Base-by-base conservation (phyloP, 1,284 basidiomycete species). In the Blastosporella zonata region DNA sequence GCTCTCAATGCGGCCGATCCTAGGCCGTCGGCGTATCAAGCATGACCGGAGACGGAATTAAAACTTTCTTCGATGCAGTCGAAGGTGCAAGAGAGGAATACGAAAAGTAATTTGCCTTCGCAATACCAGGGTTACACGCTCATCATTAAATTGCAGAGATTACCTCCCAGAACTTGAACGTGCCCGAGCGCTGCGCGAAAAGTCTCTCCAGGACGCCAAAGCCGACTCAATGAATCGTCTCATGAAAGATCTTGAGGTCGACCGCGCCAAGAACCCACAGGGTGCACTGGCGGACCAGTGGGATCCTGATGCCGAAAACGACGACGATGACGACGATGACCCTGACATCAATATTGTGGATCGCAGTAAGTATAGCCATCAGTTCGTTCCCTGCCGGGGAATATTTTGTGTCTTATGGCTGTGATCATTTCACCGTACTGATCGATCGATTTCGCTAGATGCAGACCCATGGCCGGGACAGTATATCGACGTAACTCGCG, bases 11-110 rank as follows among this genome's bases (percentile, higher is more conserved):
- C 7, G 3, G 18, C 17, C 15, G 34, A 20, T 23, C 27, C 9
- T 59, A 95, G 93, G 82, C 95, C 6, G 95, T 99, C 9, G 95
- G 96, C 18, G 94, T 99, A 7, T 96, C 93, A 10, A 96, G 96
- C 36, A 79, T 93, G 75, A 98, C 97, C 0, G 97, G 97, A 9
- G 87, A 84, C 42, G 97, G 97, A 4, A 83, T 99, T 64, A 77
- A 86, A 54, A 89, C 90, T 46, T 97, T 99, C 65, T 89, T 99
- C 61, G 80, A 85, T 15, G 93, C 93, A 0, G 93, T 99, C 3
- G 85, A 95, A 53, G 85, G 82, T 37, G 93, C 91, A 1, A 75
- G 93, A 54, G 75, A 83, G 47, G 93, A 97, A 67, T 99, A 97
- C 67, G 84, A 90, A 66, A 85, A 73, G 90, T 94, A 62, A 60